Evolutionary conservation across 441 rosid genomes (phyloP).

Genomic region (Flueggea neowawraea): DNA sequence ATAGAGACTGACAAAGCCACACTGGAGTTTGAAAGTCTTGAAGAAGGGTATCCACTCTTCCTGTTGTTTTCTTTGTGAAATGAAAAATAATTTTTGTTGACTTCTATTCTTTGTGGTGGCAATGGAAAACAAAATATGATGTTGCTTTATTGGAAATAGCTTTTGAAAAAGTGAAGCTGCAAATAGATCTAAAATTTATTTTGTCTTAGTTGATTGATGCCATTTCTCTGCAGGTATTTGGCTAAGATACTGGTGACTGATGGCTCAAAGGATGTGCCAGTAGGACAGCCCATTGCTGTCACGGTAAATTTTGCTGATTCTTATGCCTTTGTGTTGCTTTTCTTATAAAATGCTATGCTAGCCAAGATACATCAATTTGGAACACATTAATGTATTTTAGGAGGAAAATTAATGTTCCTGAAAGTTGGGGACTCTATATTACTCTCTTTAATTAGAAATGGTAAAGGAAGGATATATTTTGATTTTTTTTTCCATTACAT

Average conservation of each 20-base stretch:
- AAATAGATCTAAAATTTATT: too few relatives aligned
- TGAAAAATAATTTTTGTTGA: too few relatives aligned
- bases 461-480: too few relatives aligned
- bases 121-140: too few relatives aligned
- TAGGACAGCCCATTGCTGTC: conserved; percentile 87
- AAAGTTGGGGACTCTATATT: too few relatives aligned
- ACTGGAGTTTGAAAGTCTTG: conserved; percentile 91
- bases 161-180: too few relatives aligned
- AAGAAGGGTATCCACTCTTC: conserved; percentile 71
- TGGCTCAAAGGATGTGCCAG: conserved; percentile 92
- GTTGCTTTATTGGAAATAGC: too few relatives aligned
- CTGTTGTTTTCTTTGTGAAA: neutral
- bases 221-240: conserved; percentile 58
- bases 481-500: too few relatives aligned
- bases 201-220: conserved; percentile 8
- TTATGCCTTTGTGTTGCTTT: neutral
- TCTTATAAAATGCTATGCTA: neutral
- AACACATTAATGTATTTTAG: too few relatives aligned
- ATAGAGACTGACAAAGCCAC: conserved; percentile 99
- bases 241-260: conserved; percentile 86
- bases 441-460: too few relatives aligned
- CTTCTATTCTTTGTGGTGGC: too few relatives aligned
- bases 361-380: neutral
- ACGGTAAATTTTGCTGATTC: conserved; percentile 42
- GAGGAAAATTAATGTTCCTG: too few relatives aligned